Evolutionary conservation across 371 early-diverging fungal genomes (phyloP).

Genomic region (Syncephalis fuscata): DNA sequence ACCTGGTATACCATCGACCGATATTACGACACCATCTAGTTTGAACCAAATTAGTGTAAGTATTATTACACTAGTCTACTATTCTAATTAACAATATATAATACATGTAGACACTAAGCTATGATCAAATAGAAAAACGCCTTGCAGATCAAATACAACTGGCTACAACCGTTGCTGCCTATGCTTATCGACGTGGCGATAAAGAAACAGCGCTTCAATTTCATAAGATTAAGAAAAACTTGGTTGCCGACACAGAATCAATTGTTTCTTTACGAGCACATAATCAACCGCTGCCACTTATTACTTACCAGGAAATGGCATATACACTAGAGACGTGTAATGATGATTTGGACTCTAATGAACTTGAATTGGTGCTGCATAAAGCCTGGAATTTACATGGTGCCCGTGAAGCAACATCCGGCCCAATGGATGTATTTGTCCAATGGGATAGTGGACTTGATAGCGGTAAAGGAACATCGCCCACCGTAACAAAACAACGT

Average conservation of each 20-base stretch:
- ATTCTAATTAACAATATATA: no score
- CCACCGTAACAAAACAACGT: no score
- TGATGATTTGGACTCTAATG: conserved; percentile 39
- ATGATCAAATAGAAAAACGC: conserved; percentile 26
- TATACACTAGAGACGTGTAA: conserved; percentile 34
- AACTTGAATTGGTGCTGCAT: conserved; percentile 40
- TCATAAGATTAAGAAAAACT: conserved; percentile 31
- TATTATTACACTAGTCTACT: no score
- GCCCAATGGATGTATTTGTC: no score
- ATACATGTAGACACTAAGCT: conserved; percentile 7
- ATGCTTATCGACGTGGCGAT: conserved; percentile 19
- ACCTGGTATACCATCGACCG: no score
- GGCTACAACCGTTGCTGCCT: conserved; percentile 36
- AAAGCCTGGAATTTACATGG: conserved; percentile 28
- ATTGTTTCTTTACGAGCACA: conserved; percentile 23
- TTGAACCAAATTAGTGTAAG: no score
- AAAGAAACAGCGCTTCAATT: conserved; percentile 24
- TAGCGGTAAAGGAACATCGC: no score
- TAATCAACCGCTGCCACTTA: conserved; percentile 19
- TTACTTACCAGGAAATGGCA: conserved; percentile 38
- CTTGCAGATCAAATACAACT: conserved; percentile 38
- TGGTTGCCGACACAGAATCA: conserved; percentile 36
- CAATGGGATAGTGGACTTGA: no score
- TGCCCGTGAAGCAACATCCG: conserved; percentile 1
- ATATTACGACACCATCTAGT: no score